Evolutionary conservation across 345 rosid genomes (phyloP), one percentile per base, ranked within the genome.

Genomic region (Raphanus raphanistrum): DNA sequence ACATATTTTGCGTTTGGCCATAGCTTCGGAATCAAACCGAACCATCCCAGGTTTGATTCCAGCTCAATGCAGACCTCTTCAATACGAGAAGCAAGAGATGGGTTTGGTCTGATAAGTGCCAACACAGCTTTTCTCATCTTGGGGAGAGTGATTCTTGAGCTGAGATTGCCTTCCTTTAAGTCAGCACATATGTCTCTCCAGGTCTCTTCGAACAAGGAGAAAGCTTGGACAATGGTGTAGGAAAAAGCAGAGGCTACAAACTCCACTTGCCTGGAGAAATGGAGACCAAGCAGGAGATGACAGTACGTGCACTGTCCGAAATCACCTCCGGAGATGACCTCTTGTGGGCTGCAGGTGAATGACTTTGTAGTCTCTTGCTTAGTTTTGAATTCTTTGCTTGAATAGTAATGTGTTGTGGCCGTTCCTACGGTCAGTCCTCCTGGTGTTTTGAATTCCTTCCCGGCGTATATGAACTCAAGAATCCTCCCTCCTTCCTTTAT

Each of bases 1-100:
- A 94, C 83, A 66, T 90, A 92, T 81, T 92, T 94, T 6, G 92
- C 95, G 68, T 86, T 89, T 10, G 98, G 97, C 98, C 98, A 94
- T 15, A 94, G 80, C 77, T 81, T 84, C 0, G 90, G 86, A 31
- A 94, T 63, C 77, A 90, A 59, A 21, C 90, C 85, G 33, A 8
- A 71, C 97, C 97, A 94, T 11, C 89, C 88, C 8, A 57, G 17
- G 32, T 68, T 41, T 26, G 11, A 63, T 66, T 84, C 86, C 11
- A 86, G 79, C 55, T 85, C 88, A 76, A 65, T 28, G 81, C 95
- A 92, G 21, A 27, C 79, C 4, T 52, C 76, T 67, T 88, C 87
- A 1, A 92, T 86, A 27, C 62, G 66, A 21, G 84, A 81, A 33
- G 91, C 97, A 28, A 89, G 80, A 38, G 21, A 38, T 4, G 92